Evolutionary conservation across 441 rosid genomes (phyloP).

Genomic region (Erodium moschatum): DNA sequence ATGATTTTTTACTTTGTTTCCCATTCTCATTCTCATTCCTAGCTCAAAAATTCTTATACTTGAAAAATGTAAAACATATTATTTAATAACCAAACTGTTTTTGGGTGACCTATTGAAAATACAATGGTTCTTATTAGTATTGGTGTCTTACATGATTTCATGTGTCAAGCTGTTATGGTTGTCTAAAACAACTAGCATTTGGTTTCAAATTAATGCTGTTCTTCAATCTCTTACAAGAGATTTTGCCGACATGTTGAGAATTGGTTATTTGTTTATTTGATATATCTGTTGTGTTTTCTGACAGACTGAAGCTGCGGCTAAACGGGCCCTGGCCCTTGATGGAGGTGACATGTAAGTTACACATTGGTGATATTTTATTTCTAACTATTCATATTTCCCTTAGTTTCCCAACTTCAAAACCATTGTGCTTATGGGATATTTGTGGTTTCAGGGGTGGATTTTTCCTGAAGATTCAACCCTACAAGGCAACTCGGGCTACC

Average conservation of each 20-base stretch:
- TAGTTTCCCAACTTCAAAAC: conserved; percentile 2
- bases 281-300: not conserved
- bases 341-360: conserved; percentile 81
- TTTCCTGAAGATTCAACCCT: conserved; percentile 70
- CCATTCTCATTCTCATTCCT: no score
- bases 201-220: no score
- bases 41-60: no score
- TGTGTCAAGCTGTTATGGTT: no score
- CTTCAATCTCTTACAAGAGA: no score
- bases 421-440: conserved; percentile 18
- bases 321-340: conserved; percentile 75
- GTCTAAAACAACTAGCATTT: no score
- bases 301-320: conserved; percentile 81
- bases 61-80: no score
- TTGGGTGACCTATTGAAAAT: no score
- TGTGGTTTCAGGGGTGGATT: conserved; percentile 59
- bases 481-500: conserved; percentile 36
- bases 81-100: no score
- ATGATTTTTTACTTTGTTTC: no score
- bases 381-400: not conserved
- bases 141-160: no score
- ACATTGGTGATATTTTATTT: not conserved
- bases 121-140: no score
- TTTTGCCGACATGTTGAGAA: not conserved
- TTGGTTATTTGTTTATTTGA: not conserved